phyloP scores from a whole-genome alignment of 495 filamentous ascomycete species.

The Talaromyces adpressus region DNA sequence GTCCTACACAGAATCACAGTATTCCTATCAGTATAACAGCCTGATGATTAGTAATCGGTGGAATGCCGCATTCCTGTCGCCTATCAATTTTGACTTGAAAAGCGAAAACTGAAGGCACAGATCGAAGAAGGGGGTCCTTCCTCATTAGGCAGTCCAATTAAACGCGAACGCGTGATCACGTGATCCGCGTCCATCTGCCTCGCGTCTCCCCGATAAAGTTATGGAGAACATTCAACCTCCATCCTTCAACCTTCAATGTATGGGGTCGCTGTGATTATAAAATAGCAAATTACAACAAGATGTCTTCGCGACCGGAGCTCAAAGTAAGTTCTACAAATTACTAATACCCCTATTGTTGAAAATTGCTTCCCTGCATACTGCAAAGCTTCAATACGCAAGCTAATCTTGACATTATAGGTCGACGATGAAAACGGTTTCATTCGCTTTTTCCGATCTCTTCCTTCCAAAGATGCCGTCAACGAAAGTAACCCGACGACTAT shows the following conservation, averaged over 20 bases:
- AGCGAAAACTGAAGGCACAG: not conserved
- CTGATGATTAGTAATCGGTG: too few relatives aligned
- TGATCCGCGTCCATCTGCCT: constrained; percentile 23
- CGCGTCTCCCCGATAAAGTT: constrained; percentile 18
- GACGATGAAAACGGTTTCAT: constrained; percentile 97
- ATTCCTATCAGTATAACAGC: too few relatives aligned
- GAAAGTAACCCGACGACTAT: constrained; percentile 45
- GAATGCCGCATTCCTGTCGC: not conserved
- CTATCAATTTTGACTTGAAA: not conserved
- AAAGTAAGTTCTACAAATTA: constrained; percentile 51
- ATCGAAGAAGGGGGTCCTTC: not conserved
- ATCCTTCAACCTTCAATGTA: not conserved
- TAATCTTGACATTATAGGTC: constrained; percentile 46
- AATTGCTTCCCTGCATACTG: not conserved
- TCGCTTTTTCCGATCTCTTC: constrained; percentile 80
- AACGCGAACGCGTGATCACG: constrained; percentile 19
- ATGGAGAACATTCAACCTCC: not conserved
- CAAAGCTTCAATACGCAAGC: not conserved
- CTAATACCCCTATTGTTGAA: not conserved
- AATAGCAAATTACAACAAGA: constrained; percentile 29
- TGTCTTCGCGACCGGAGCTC: constrained; percentile 87
- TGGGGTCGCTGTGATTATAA: not conserved
- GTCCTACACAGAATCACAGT: too few relatives aligned
- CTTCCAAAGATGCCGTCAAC: constrained; percentile 54
- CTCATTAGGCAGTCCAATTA: not conserved